Percentiles rank a stretch among this genome's conserved stretches.
Conservation (phyloP, 805 yeast species). For the Wickerhamomyces sydowiorum region DNA sequence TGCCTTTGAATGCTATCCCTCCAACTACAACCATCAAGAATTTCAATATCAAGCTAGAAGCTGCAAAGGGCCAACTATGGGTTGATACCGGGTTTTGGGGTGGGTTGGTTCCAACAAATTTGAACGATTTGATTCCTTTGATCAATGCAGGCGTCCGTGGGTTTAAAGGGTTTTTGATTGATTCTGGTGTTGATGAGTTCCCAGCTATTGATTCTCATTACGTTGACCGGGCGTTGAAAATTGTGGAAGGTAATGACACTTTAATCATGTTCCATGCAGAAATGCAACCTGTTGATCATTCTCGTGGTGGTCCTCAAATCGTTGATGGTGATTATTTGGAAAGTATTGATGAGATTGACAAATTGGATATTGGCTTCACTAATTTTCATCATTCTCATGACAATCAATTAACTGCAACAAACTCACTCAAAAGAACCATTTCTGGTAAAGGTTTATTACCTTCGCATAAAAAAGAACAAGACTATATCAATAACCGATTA, state of each 20-base stretch:
- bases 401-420: background rate
- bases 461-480: background rate
- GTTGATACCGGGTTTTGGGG: constrained; percentile 97
- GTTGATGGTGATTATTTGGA: constrained; percentile 5
- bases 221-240: constrained; percentile 60
- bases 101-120: constrained; percentile 79
- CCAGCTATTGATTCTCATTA: constrained; percentile 70
- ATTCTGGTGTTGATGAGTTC: constrained; percentile 94
- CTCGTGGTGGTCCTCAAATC: constrained; percentile 25
- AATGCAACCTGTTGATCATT: constrained; percentile 47
- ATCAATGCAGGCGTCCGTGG: constrained; percentile 88
- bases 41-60: constrained; percentile 66
- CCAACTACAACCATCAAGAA: constrained; percentile 86
- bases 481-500: constrained; percentile 23
- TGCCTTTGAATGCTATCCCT: constrained; percentile 95
- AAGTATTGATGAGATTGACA: constrained; percentile 19
- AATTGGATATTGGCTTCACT: constrained; percentile 14
- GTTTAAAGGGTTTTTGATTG: constrained; percentile 87
- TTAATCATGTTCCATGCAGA: constrained; percentile 92
- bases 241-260: constrained; percentile 58
- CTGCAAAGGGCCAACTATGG: constrained; percentile 82
- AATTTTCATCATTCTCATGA: background rate
- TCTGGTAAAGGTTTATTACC: background rate
- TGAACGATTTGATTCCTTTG: constrained; percentile 64
- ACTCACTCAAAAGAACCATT: background rate